phyloP scores from a whole-genome alignment of 1,139 yeast species.

The Saccharomycopsis hybrid region DNA sequence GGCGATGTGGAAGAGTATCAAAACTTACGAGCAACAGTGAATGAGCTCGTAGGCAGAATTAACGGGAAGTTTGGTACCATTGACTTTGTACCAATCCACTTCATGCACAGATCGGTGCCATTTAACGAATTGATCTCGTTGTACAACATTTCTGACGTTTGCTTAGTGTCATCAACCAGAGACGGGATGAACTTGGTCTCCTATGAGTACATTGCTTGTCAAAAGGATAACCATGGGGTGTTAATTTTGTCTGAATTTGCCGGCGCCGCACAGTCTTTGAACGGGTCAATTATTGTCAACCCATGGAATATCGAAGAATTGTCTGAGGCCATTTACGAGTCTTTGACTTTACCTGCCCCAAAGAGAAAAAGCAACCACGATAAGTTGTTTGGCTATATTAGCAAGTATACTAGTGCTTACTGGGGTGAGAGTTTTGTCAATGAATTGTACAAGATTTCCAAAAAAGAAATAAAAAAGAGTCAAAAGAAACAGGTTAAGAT shows the following conservation, averaged over 20 bases:
- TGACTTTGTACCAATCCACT: slow-evolving; percentile 96
- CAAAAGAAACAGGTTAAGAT: too few species aligned
- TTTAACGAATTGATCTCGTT: slow-evolving; percentile 87
- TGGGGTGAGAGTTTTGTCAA: slow-evolving; percentile 98
- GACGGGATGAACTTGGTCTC: slow-evolving; percentile 98
- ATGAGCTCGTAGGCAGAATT: slow-evolving; percentile 92
- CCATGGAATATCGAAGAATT: slow-evolving; percentile 98
- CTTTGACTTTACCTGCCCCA: slow-evolving; percentile 78
- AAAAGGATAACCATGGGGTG: slow-evolving; percentile 78
- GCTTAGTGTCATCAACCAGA: slow-evolving; percentile 88
- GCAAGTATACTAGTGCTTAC: slow-evolving; percentile 87
- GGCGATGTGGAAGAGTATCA: slow-evolving; percentile 99
- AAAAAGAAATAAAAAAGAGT: slow-evolving; percentile 9
- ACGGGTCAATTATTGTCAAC: slow-evolving; percentile 88
- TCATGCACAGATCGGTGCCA: slow-evolving; percentile 84
- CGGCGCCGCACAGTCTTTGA: slow-evolving; percentile 97
- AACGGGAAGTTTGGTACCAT: slow-evolving; percentile 96
- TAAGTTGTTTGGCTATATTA: slow-evolving; percentile 77
- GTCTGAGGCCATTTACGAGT: slow-evolving; percentile 78
- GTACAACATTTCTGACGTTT: slow-evolving; percentile 81
- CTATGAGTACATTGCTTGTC: slow-evolving; percentile 96
- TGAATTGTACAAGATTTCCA: slow-evolving; percentile 52
- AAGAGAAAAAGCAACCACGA: slow-evolving; percentile 72
- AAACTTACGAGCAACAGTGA: slow-evolving; percentile 84
- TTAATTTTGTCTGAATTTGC: slow-evolving; percentile 89